These are phyloP conservation scores for Salisapilia sapeloensis DNA, from an alignment of 352 stramenopile genomes.

Conservation along the genomic window DNA sequence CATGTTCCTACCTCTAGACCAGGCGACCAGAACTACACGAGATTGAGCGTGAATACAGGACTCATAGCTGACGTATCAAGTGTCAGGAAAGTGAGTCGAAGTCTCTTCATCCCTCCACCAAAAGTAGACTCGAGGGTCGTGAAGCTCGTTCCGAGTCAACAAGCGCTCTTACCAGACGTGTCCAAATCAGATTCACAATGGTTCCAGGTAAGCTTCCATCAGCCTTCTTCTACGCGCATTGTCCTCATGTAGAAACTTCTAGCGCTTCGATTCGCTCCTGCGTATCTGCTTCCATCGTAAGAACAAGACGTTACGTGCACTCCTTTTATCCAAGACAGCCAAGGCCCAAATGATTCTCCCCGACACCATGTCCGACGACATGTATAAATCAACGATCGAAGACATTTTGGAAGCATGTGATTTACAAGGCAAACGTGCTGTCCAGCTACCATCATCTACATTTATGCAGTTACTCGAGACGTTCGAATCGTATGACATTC, in stretches of 20 bases:
- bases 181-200: constrained; percentile 10
- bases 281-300: constrained; percentile 65
- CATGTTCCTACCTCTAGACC: constrained; percentile 12
- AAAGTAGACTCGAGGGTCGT: constrained; percentile 77
- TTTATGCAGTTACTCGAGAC: constrained; percentile 47
- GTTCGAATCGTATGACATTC: constrained; percentile 19
- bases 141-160: constrained; percentile 23
- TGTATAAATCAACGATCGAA: constrained; percentile 21
- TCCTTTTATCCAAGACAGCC: constrained; percentile 50
- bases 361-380: constrained; percentile 6
- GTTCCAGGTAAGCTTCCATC: constrained; percentile 14
- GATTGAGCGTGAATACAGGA: constrained; percentile 62
- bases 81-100: constrained; percentile 31
- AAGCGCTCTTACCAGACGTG: constrained; percentile 4
- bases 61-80: constrained; percentile 48
- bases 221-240: background rate
- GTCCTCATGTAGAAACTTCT: background rate
- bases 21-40: constrained; percentile 60
- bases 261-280: constrained; percentile 62
- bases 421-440: constrained; percentile 25
- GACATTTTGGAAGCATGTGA: constrained; percentile 21
- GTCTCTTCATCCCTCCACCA: constrained; percentile 57
- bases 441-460: constrained; percentile 39
- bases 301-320: constrained; percentile 74
- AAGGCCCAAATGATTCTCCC: constrained; percentile 10